Evolutionary conservation across 1,139 yeast species (phyloP), one percentile per base, ranked within the genome.

Genomic region (Diutina catenulata): DNA sequence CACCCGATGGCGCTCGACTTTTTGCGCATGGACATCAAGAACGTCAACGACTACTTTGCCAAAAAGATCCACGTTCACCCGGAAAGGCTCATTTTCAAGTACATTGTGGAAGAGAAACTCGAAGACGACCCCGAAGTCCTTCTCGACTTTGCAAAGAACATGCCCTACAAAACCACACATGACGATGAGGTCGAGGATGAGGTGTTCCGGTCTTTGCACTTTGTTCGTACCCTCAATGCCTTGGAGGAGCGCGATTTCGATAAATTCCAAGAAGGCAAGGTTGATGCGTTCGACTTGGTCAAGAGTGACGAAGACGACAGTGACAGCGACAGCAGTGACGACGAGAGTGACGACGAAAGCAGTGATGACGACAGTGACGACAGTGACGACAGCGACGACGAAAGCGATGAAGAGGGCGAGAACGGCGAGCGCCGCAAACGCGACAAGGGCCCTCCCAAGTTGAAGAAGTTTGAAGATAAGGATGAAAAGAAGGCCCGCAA

Each of bases 1-100:
- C 99, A 93, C 57, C 98, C 97, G 5, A 87, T 86, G 83, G 83
- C 95, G 33, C 66, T 91, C 43, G 97, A 91, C 54, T 93, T 93
- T 53, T 61, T 93, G 42, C 68, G 99, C 53, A 91, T 91, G 98
- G 99, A 93, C 58, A 88, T 93, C 51, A 91, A 88, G 57, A 93
- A 93, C 51, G 87, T 91, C 15, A 91, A 87, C 52, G 93, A 83
- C 49, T 93, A 80, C 56, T 93, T 93, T 51, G 64, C 67, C 41
- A 68, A 78, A 42, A 77, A 80, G 54, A 83, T 87, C 31, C 70
- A 74, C 40, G 80, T 84, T 4, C 81, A 82, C 47, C 76, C 94
- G 2, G 98, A 91, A 55, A 68, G 94, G 44, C 66, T 76, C 25
- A 68, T 91, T 22, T 93, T 88, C 61, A 77, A 76, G 51, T 86